A percentile compares a stretch with the other conserved stretches of the same genome.
Conservation (phyloP, 352 stramenopile genomes). For the Phytopythium aichiense region DNA sequence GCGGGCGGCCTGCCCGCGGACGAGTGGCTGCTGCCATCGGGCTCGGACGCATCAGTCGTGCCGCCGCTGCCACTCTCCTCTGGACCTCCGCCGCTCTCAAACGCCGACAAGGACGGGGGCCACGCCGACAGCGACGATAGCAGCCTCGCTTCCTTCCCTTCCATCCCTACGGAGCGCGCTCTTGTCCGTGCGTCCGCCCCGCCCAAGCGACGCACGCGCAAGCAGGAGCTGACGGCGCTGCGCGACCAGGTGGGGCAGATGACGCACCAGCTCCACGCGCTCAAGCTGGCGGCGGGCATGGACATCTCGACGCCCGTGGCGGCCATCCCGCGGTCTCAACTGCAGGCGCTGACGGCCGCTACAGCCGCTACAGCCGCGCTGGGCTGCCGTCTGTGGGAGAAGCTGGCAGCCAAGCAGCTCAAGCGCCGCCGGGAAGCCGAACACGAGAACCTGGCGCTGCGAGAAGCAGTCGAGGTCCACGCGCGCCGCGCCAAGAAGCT, state of each 20-base stretch:
- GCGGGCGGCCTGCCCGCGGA: neutral
- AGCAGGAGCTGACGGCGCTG: neutral
- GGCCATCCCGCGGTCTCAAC: neutral
- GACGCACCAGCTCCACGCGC: neutral
- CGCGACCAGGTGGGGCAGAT: neutral
- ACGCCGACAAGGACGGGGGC: too few species aligned
- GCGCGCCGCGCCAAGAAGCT: neutral
- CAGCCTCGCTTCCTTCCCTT: neutral
- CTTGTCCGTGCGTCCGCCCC: neutral
- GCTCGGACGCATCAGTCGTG: neutral
- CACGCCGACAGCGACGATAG: neutral
- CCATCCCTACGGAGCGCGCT: too few species aligned
- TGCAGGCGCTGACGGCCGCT: neutral
- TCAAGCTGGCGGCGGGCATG: neutral
- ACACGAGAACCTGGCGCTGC: neutral
- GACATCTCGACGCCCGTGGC: neutral
- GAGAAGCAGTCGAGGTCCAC: neutral
- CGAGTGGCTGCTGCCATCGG: neutral
- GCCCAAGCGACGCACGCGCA: conserved; percentile 2
- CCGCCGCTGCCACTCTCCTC: neutral
- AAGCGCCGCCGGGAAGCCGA: neutral
- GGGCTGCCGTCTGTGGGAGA: neutral
- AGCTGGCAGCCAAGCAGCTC: neutral
- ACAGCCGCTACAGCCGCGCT: neutral
- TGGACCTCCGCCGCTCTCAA: neutral